Conservation (phyloP, 2,329 filamentous ascomycete genomes). For the Arthrobotrys entomopaga region DNA sequence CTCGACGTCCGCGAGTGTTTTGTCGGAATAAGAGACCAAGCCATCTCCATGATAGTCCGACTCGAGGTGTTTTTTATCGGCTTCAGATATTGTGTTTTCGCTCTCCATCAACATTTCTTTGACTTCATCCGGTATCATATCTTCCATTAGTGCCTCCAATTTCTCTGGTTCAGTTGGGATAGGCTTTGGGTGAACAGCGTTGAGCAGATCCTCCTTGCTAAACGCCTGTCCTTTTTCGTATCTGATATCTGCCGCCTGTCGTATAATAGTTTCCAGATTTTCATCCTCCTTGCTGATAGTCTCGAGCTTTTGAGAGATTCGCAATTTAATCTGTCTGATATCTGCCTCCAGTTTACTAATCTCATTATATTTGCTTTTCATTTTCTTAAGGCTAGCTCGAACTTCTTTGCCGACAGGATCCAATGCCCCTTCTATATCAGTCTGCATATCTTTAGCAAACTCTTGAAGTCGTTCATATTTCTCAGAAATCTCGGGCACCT, state of each 20-base stretch:
- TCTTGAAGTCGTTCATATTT: constrained; percentile 35
- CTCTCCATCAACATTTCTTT: constrained; percentile 15
- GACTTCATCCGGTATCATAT: neutral
- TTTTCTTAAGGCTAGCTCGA: constrained; percentile 12
- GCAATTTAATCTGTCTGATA: constrained; percentile 15
- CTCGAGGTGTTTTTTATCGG: constrained; percentile 8
- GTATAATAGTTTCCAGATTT: constrained; percentile 6
- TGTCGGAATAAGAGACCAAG: constrained; percentile 18
- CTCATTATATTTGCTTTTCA: constrained; percentile 2
- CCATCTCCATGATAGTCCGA: neutral
- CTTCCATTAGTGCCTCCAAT: neutral
- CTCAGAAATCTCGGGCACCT: constrained; percentile 14
- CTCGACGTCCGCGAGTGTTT: constrained; percentile 22
- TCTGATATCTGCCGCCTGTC: constrained; percentile 14
- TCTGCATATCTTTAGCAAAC: constrained; percentile 17
- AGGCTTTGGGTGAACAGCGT: constrained; percentile 10
- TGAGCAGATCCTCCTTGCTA: constrained; percentile 5
- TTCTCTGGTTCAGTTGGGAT: neutral
- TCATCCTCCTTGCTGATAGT: constrained; percentile 23
- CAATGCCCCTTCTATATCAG: constrained; percentile 26
- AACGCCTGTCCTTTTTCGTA: constrained; percentile 26
- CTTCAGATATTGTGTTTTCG: neutral
- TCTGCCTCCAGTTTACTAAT: constrained; percentile 21
- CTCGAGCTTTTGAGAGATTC: constrained; percentile 4
- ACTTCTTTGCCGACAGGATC: constrained; percentile 27